Percentiles rank a stretch among this genome's conserved stretches.
Evolutionary conservation across 1,284 basidiomycete genomes (phyloP).

Genomic region (Leccinum cinnamomeum): DNA sequence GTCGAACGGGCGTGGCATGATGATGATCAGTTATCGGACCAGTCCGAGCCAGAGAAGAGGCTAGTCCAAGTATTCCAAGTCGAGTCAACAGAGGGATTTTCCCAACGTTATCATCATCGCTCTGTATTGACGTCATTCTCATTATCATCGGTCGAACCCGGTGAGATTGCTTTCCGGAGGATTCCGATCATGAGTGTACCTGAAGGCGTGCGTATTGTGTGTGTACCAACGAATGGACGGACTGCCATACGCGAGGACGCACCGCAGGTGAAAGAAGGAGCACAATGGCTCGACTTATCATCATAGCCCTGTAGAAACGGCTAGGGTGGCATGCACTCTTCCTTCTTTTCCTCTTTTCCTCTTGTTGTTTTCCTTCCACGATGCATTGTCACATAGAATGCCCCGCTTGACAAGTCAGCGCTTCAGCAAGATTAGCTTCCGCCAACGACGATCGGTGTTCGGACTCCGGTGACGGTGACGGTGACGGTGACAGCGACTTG

Average conservation of each 20-base stretch:
- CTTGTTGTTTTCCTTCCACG: too few species aligned
- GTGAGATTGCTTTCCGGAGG: slow-evolving; percentile 2
- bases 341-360: not conserved
- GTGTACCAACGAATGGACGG: not conserved
- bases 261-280: not conserved
- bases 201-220: not conserved
- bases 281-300: not conserved
- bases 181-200: not conserved
- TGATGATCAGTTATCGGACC: not conserved
- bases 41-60: not conserved
- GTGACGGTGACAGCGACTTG: too few species aligned
- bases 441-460: not conserved
- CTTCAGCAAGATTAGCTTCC: not conserved
- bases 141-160: slow-evolving; percentile 1
- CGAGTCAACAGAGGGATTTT: not conserved
- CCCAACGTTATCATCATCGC: not conserved
- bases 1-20: not conserved
- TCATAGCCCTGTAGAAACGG: too few species aligned
- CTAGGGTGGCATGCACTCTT: not conserved
- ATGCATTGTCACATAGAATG: not conserved
- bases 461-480: too few species aligned
- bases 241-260: not conserved
- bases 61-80: not conserved
- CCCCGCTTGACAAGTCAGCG: not conserved
- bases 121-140: not conserved